Base-by-base conservation (phyloP, 2,329 filamentous ascomycete species). In the Elsinoe necatrix region DNA sequence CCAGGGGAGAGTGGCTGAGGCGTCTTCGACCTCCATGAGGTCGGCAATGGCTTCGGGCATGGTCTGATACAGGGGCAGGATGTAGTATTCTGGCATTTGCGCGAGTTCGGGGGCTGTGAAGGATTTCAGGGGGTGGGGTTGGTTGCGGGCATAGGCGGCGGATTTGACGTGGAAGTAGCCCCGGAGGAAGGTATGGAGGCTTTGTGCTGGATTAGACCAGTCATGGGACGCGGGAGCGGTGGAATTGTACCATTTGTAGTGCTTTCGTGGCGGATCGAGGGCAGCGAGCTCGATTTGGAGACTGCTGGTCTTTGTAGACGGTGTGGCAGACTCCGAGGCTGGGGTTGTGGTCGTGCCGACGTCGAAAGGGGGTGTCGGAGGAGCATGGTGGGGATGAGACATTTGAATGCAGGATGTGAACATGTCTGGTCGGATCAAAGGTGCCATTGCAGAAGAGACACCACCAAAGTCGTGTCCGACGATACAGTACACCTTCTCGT, bases 81-180 rank as follows among this genome's bases (percentile, higher is more conserved):
- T 75, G 69, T 87, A 87, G 72, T 87, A 87, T 54, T 80, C 73
- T 0, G 84, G 84, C 74, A 87, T 77, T 58, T 78, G 73, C 1
- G 74, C 75, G 1, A 87, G 66, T 43, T 83, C 78, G 11, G 71
- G 65, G 0, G 82, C 83, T 1, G 69, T 75, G 82, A 82, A 86
- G 1, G 68, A 72, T 11, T 70, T 61, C 4, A 87, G 71, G 0
- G 80, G 75, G 27, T 72, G 71, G 0, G 83, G 81, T 1, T 74
- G 63, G 3, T 73, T 71, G 14, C 58, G 48, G 3, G 68, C 63
- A 80, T 80, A 86, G 56, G 79, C 77, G 4, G 79, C 83, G 55
- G 80, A 83, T 66, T 87, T 87, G 48, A 87, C 73, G 63, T 86
- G 78, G 61, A 86, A 81, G 64, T 87, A 87, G 2, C 84, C 83